Evolutionary conservation across 2,329 filamentous ascomycete species (phyloP).

Genomic region (Clarireedia monteithiana): DNA sequence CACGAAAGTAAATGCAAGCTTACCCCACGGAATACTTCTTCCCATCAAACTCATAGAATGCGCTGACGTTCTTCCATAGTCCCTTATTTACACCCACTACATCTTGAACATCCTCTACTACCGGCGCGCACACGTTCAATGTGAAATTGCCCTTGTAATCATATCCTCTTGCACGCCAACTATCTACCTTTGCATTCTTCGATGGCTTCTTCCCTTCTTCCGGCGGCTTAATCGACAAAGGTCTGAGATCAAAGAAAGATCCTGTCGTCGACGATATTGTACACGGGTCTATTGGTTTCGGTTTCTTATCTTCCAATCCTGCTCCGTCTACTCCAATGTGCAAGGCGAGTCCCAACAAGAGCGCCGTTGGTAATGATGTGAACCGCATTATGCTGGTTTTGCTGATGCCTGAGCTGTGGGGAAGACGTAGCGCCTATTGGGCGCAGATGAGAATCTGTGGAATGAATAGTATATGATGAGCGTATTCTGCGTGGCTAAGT

Average conservation of each 20-base stretch:
- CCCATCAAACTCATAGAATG: slow-evolving; percentile 61
- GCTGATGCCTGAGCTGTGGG: background rate
- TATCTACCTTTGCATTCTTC: slow-evolving; percentile 50
- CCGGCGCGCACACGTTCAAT: slow-evolving; percentile 70
- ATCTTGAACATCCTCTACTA: slow-evolving; percentile 57
- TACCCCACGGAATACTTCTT: slow-evolving; percentile 70
- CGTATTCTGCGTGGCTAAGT: background rate
- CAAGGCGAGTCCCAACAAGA: slow-evolving; percentile 24
- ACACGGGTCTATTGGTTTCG: slow-evolving; percentile 25
- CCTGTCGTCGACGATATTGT: slow-evolving; percentile 25
- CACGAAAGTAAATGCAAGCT: slow-evolving; percentile 26
- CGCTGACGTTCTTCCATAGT: slow-evolving; percentile 67
- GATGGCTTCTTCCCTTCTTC: slow-evolving; percentile 31
- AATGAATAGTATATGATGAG: background rate
- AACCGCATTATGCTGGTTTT: slow-evolving; percentile 21
- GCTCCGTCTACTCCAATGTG: slow-evolving; percentile 19
- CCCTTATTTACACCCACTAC: slow-evolving; percentile 56
- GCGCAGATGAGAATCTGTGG: background rate
- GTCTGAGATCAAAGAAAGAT: slow-evolving; percentile 29
- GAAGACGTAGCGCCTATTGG: background rate
- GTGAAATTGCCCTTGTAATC: slow-evolving; percentile 79
- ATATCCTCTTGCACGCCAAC: slow-evolving; percentile 59
- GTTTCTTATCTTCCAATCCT: slow-evolving; percentile 21
- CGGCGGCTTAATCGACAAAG: slow-evolving; percentile 22
- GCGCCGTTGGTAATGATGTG: slow-evolving; percentile 17